These are phyloP conservation scores for Solanum tarapatanum DNA, from an alignment of 257 asterid genomes.

Conservation along the genomic window DNA sequence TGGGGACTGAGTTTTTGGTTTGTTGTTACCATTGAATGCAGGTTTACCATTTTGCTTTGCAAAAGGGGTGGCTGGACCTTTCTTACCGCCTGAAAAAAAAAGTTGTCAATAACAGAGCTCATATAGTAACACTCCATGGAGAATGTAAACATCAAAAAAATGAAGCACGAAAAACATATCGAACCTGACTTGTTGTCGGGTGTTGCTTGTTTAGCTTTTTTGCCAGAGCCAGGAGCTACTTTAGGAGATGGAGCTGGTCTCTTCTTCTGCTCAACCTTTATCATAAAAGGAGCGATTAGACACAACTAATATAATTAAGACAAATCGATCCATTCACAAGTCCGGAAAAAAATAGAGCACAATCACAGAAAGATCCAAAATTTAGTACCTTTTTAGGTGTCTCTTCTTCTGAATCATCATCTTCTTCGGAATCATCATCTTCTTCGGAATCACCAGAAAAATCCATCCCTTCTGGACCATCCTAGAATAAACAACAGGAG, in stretches of 20 bases:
- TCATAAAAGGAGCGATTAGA: background rate
- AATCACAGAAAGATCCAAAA: background rate
- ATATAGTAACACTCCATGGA: background rate
- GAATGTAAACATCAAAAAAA: background rate
- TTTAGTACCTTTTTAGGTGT: constrained; percentile 23
- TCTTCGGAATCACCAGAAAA: background rate
- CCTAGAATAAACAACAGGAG: background rate
- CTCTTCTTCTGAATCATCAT: constrained; percentile 26
- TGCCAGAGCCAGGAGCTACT: constrained; percentile 16
- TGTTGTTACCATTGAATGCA: background rate
- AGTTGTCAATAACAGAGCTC: background rate
- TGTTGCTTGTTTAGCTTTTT: constrained; percentile 40
- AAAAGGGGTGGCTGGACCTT: background rate
- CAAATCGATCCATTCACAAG: background rate
- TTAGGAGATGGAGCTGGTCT: constrained; percentile 27
- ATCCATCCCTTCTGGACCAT: constrained; percentile 16
- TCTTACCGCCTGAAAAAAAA: background rate
- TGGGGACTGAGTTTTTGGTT: background rate
- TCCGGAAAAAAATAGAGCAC: background rate
- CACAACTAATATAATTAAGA: background rate
- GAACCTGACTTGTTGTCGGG: constrained; percentile 43
- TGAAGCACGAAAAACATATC: background rate
- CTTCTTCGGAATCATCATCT: constrained; percentile 17
- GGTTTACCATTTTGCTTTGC: background rate
- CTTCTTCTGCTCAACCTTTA: constrained; percentile 27